Conservation (phyloP, 2,329 filamentous ascomycete genomes). For the Elsinoe necatrix region DNA sequence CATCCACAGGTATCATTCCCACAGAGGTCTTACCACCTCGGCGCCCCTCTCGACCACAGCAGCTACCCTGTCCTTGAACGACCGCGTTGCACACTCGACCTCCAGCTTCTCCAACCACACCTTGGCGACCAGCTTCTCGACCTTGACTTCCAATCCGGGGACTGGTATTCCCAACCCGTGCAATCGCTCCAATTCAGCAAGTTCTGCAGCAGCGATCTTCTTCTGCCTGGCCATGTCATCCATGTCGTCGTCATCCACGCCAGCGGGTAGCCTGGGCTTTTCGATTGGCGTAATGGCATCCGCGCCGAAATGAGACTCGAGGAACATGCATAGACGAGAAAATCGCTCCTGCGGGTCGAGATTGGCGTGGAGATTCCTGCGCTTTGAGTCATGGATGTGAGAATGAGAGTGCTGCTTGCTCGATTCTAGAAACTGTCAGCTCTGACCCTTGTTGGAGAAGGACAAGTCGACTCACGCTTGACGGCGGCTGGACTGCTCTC, state of each 20-base stretch:
- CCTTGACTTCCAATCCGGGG: constrained; percentile 75
- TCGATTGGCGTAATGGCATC: constrained; percentile 74
- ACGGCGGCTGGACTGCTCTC: constrained; percentile 93
- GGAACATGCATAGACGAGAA: constrained; percentile 82
- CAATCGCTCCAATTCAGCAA: constrained; percentile 62
- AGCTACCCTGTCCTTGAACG: constrained; percentile 70
- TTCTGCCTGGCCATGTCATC: constrained; percentile 44
- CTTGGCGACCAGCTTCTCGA: constrained; percentile 78
- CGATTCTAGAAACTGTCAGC: constrained; percentile 27
- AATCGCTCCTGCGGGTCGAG: constrained; percentile 68
- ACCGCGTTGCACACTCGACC: constrained; percentile 71
- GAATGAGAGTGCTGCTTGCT: constrained; percentile 42
- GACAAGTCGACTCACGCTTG: constrained; percentile 56
- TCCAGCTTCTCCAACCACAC: constrained; percentile 90
- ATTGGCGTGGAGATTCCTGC: constrained; percentile 62
- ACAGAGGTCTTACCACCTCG: constrained; percentile 40
- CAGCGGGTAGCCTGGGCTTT: constrained; percentile 46
- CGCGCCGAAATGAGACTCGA: constrained; percentile 89
- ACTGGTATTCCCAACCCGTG: constrained; percentile 82
- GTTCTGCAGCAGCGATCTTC: constrained; percentile 42
- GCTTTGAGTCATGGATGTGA: constrained; percentile 36
- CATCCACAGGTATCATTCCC: constrained; percentile 12
- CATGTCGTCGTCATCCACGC: constrained; percentile 30
- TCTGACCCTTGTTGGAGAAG: neutral
- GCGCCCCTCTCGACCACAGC: constrained; percentile 85